These are phyloP conservation scores for Solanum dulcamara DNA, from an alignment of 257 asterid species.

Conservation along the genomic window DNA sequence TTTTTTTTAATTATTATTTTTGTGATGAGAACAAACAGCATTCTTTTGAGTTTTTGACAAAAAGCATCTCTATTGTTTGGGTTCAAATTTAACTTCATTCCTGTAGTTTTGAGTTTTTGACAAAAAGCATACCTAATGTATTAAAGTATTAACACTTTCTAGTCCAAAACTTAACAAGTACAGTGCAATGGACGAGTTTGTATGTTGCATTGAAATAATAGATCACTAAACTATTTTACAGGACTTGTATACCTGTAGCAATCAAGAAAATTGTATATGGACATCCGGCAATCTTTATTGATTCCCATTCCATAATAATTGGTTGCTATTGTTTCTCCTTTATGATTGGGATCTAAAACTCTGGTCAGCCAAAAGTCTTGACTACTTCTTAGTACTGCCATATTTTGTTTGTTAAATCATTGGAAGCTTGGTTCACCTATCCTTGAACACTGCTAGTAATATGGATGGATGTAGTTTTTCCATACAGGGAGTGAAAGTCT, in stretches of 20 bases:
- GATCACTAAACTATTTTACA: neutral
- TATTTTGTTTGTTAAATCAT: neutral
- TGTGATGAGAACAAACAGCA: neutral
- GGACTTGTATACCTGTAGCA: neutral
- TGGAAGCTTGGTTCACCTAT: neutral
- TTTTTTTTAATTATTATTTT: neutral
- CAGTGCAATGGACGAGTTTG: neutral
- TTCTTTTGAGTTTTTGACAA: neutral
- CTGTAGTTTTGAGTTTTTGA: neutral
- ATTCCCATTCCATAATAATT: neutral
- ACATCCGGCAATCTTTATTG: neutral
- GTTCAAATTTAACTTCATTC: neutral
- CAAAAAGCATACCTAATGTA: neutral
- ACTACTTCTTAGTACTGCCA: neutral
- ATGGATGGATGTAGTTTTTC: constrained; percentile 2
- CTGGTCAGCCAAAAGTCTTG: neutral
- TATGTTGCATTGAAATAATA: neutral
- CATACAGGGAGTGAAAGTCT: constrained; percentile 71
- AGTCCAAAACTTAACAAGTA: neutral
- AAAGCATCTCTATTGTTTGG: neutral
- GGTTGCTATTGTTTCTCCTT: neutral
- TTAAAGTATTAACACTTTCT: neutral
- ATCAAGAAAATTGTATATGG: neutral
- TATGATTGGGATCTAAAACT: neutral
- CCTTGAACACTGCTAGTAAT: neutral